A percentile compares a stretch with the other conserved stretches of the same genome.
Evolutionary conservation across 2,329 filamentous ascomycete species (phyloP).

Genomic region (Claviceps cyperi): DNA sequence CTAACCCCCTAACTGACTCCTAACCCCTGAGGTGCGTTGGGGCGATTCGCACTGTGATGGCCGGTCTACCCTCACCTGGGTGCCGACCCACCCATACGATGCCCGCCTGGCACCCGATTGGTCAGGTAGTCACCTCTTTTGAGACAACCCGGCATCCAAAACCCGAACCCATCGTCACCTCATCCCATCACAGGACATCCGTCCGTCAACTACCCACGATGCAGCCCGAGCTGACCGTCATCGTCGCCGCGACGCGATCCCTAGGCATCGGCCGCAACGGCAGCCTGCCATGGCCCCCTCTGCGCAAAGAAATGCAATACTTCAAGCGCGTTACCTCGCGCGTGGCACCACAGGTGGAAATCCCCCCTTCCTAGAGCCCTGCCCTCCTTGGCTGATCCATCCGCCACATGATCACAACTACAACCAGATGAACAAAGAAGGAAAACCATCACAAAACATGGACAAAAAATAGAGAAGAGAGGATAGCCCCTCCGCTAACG

Average conservation of each 20-base stretch:
- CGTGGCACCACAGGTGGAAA: slow-evolving; percentile 27
- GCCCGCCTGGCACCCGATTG: no score
- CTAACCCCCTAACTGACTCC: no score
- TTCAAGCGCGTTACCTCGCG: slow-evolving; percentile 82
- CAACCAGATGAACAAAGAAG: neutral
- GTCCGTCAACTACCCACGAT: slow-evolving; percentile 9
- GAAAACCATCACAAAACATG: neutral
- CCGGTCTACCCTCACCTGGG: no score
- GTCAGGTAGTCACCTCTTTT: no score
- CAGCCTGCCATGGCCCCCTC: slow-evolving; percentile 72
- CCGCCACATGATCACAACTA: neutral
- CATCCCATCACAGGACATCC: neutral
- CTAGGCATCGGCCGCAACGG: slow-evolving; percentile 80
- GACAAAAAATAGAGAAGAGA: neutral
- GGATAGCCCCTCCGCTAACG: neutral
- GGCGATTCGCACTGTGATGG: no score
- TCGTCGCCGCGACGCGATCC: slow-evolving; percentile 79
- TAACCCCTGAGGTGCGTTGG: no score
- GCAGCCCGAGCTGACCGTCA: slow-evolving; percentile 59
- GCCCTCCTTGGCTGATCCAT: neutral
- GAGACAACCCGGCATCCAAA: no score
- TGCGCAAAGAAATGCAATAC: slow-evolving; percentile 87
- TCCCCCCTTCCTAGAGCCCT: no score
- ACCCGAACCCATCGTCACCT: no score
- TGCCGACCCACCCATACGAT: no score